Evolutionary conservation across 345 rosid genomes (phyloP).

Genomic region (Microcos paniculata): DNA sequence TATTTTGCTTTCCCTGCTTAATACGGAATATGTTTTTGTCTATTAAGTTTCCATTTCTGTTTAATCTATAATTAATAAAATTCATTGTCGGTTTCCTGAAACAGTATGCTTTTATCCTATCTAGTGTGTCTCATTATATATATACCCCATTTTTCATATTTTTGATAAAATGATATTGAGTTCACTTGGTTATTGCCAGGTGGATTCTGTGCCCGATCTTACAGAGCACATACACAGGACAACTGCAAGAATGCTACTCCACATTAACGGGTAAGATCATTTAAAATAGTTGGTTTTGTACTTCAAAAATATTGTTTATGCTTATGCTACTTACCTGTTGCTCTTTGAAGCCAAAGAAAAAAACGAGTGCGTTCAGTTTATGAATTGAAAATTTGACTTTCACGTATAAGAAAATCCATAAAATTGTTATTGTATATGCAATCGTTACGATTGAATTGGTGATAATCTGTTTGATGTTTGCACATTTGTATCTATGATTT

Average conservation of each 20-base stretch:
- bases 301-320: slow-evolving; percentile 1
- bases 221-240: slow-evolving; percentile 75
- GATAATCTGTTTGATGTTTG: neutral
- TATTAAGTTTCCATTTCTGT: neutral
- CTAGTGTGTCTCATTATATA: neutral
- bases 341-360: neutral
- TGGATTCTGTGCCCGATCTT: slow-evolving; percentile 84
- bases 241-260: slow-evolving; percentile 86
- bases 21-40: neutral
- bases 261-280: slow-evolving; percentile 78
- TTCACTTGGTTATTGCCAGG: slow-evolving; percentile 44
- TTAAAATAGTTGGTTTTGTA: neutral
- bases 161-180: neutral
- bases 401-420: neutral
- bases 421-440: neutral
- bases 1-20: neutral
- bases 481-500: neutral
- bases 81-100: neutral
- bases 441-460: neutral
- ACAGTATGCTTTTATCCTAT: neutral
- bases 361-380: neutral
- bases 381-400: neutral
- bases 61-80: neutral
- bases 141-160: neutral
- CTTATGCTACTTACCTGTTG: neutral